Base-by-base conservation (phyloP, 768 basidiomycete species). In the Leccinum pellstonianum region DNA sequence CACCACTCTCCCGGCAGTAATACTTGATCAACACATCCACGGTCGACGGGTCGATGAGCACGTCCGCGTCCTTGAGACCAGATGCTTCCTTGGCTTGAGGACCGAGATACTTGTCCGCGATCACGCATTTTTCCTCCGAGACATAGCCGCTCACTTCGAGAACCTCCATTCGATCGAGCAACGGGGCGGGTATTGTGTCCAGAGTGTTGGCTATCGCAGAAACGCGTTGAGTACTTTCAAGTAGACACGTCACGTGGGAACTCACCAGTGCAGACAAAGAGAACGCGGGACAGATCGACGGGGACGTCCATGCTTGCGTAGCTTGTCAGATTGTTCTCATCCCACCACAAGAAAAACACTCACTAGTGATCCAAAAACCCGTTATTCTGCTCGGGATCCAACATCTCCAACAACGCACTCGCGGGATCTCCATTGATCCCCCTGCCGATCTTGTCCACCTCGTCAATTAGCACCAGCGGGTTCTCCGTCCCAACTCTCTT, bases 1-100 rank as follows among this genome's bases (percentile, higher is more conserved):
- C 97, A 48, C 97, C 97, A 66, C 93, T 96, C 78, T 99, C 97
- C 23, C 97, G 83, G 71, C 93, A 95, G 74, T 98, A 98, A 73
- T 95, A 98, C 71, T 95, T 91, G 77, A 99, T 98, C 55, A 99
- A 81, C 11, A 85, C 77, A 65, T 95, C 93, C 49, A 98, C 87
- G 0, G 95, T 85, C 10, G 83, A 79, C 6, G 84, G 80, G 19
- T 92, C 87, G 15, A 99, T 77, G 55, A 82, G 74, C 4, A 99
- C 91, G 70, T 97, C 90, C 1, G 90, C 92, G 17, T 84, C 81
- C 70, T 88, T 88, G 27, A 99, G 79, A 11, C 96, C 96, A 23
- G 89, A 87, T 3, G 92, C 86, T 63, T 94, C 92, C 78, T 88
- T 95, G 5, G 95, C 96, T 73, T 97, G 94, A 33, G 96, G 96